Conservation (phyloP, 345 rosid species). For the Populus alba region DNA sequence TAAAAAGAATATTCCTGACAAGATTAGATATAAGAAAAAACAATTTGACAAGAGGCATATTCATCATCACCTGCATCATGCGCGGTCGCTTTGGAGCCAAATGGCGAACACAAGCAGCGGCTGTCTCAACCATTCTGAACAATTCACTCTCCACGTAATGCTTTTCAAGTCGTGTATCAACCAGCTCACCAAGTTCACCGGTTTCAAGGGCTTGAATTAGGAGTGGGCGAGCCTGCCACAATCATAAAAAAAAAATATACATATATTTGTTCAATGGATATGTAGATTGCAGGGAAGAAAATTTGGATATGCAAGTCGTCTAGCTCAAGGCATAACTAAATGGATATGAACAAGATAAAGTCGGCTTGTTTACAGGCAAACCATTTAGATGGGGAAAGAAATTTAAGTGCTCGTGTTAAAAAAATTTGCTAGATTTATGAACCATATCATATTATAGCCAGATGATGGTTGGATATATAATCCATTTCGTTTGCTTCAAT, state of each 20-base stretch:
- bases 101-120: constrained; percentile 94
- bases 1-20: background rate
- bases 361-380: background rate
- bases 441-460: background rate
- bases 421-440: background rate
- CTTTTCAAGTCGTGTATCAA: constrained; percentile 69
- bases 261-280: background rate
- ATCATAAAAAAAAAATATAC: background rate
- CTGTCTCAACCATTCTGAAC: constrained; percentile 81
- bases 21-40: no score
- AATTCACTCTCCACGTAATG: constrained; percentile 70
- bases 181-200: constrained; percentile 57
- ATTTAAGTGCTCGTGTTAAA: background rate
- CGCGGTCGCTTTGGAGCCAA: constrained; percentile 90
- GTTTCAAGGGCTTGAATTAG: constrained; percentile 72
- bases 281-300: no score
- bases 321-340: no score
- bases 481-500: background rate
- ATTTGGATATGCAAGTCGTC: no score
- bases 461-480: background rate
- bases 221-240: constrained; percentile 71
- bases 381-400: background rate
- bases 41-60: background rate
- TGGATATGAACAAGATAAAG: background rate
- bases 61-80: constrained; percentile 67